Evolutionary conservation across 2,329 filamentous ascomycete genomes (phyloP), one percentile per base, ranked within the genome.

Genomic region (Metarhizium humberi): DNA sequence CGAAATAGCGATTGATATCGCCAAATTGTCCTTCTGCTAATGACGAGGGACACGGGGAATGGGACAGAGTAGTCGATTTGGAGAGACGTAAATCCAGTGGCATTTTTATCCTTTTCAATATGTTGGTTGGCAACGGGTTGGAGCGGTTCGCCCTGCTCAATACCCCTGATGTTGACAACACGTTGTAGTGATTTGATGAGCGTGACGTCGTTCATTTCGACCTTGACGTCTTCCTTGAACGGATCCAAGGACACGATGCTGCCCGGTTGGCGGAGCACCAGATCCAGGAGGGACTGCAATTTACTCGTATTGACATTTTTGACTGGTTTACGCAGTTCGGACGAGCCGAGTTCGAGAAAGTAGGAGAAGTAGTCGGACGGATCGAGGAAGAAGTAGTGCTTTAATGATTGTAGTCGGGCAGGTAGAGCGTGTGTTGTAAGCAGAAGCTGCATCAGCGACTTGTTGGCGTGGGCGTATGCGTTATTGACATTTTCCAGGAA

Each of bases 351-450:
- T 67, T 99, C 94, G 57, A 99, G 84, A 69, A 99, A 99, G 71
- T 97, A 95, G 3, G 91, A 91, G 71, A 99, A 97, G 75, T 96
- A 99, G 69, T 99, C 94, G 38, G 94, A 96, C 8, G 92, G 88
- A 64, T 97, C 92, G 59, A 99, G 85, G 77, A 99, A 99, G 76
- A 97, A 99, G 75, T 99, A 99, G 71, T 99, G 94, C 69, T 99
- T 99, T 43, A 99, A 77, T 14, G 92, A 97, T 49, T 87, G 84
- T 55, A 99, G 79, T 42, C 94, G 84, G 32, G 89, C 87, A 0
- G 92, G 92, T 5, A 99, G 80, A 13, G 89, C 89, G 67, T 99
- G 94, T 6, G 94, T 94, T 0, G 92, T 97, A 45, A 99, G 79
- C 3, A 99, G 84, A 0, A 99, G 79, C 57, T 91, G 87, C 73